Conservation (phyloP, 805 yeast species). For the Yarrowia sp. region DNA sequence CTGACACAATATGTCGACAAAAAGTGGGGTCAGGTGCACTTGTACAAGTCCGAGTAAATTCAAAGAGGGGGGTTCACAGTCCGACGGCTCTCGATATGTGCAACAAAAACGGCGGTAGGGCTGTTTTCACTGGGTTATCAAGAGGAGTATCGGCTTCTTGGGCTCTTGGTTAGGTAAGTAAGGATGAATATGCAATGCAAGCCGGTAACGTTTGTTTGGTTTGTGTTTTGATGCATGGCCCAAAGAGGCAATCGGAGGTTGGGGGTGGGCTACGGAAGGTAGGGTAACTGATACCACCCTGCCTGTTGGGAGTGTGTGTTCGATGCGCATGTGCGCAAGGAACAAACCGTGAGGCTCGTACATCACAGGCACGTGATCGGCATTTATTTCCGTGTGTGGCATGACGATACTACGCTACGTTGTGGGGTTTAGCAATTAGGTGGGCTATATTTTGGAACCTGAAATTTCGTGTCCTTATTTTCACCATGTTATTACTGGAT, state of each 20-base stretch:
- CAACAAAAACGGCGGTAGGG: neutral
- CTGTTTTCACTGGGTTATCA: neutral
- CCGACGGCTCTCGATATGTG: neutral
- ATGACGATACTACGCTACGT: too few relatives aligned
- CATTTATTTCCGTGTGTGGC: neutral
- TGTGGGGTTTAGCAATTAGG: too few relatives aligned
- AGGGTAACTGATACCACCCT: constrained; percentile 14
- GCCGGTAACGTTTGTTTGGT: constrained; percentile 1
- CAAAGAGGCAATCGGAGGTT: constrained; percentile 6
- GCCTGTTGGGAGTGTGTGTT: neutral
- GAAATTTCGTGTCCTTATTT: too few relatives aligned
- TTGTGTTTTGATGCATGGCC: constrained; percentile 13
- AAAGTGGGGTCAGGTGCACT: neutral
- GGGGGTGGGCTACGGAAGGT: neutral
- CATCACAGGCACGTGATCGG: constrained; percentile 10
- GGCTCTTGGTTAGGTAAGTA: neutral
- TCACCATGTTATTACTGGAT: too few relatives aligned
- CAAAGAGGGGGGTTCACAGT: neutral
- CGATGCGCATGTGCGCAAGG: neutral
- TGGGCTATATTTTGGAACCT: too few relatives aligned
- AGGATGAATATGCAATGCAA: constrained; percentile 6
- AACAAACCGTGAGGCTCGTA: neutral
- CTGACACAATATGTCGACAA: neutral
- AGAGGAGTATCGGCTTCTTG: neutral
- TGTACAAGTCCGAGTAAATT: neutral